Conservation (phyloP, 1,284 basidiomycete species). For the Leccinum glutinopallens region DNA sequence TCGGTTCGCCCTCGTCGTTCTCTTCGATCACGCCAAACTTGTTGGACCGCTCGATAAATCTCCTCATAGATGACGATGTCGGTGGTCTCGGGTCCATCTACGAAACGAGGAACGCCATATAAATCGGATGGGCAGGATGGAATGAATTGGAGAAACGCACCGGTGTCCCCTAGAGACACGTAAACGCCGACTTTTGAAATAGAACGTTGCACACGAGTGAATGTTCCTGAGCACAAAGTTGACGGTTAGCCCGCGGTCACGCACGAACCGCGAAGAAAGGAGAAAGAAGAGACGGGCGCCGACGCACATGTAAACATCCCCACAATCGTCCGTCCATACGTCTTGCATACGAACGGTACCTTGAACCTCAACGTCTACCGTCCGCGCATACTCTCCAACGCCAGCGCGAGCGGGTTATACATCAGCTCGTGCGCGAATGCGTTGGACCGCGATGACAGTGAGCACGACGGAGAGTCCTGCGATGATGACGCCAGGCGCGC, state of each 20-base stretch:
- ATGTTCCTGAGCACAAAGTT: conserved; percentile 54
- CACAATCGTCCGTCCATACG: conserved; percentile 37
- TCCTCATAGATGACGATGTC: conserved; percentile 49
- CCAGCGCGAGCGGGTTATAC: conserved; percentile 68
- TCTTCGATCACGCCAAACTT: conserved; percentile 93
- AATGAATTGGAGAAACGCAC: no score
- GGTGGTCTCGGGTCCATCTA: no score
- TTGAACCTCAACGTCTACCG: conserved; percentile 61
- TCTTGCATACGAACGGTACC: conserved; percentile 55
- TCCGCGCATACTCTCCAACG: conserved; percentile 80
- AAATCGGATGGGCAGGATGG: conserved; percentile 38
- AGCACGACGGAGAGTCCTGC: conserved; percentile 34
- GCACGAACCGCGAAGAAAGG: no score
- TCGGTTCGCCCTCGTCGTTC: conserved; percentile 83
- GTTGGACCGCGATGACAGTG: conserved; percentile 24
- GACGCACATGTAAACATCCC: no score
- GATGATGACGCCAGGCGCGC: conserved; percentile 33
- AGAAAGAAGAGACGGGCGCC: no score
- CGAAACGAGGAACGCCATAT: no score
- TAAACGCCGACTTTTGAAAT: no score
- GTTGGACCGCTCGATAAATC: conserved; percentile 77
- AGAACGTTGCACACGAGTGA: conserved; percentile 49
- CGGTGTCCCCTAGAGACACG: no score
- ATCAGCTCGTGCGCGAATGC: conserved; percentile 46
- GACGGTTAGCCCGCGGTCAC: background rate